Conservation (phyloP, 179 eudicot genomes). For the Dionaea muscipula region DNA sequence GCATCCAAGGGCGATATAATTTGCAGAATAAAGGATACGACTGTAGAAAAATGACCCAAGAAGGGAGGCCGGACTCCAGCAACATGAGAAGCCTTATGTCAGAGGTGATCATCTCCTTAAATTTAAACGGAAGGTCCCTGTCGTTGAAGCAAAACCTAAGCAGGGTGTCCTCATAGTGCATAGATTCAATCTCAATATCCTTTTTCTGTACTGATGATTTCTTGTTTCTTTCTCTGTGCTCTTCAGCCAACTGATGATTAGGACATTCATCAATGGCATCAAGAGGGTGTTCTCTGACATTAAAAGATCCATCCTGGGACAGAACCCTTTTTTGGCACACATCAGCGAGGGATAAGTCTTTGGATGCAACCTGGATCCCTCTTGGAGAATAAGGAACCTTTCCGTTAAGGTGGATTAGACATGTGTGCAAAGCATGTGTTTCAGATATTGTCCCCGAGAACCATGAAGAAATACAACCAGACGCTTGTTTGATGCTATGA, state of each 20-base stretch:
- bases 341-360: conserved; percentile 13
- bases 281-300: conserved; percentile 18
- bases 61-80: conserved; percentile 83
- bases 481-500: conserved; percentile 72
- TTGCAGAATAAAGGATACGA: conserved; percentile 84
- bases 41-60: conserved; percentile 91
- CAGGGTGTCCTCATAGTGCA: conserved; percentile 51
- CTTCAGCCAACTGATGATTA: conserved; percentile 10
- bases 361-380: conserved; percentile 16
- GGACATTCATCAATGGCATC: conserved; percentile 10
- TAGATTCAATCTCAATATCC: conserved; percentile 23
- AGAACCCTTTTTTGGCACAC: conserved; percentile 5
- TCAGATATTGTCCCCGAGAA: conserved; percentile 59
- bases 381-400: conserved; percentile 27
- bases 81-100: conserved; percentile 63
- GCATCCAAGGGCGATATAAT: conserved; percentile 92
- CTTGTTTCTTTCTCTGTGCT: conserved; percentile 8
- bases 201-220: conserved; percentile 7
- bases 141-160: conserved; percentile 61
- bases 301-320: conserved; percentile 14
- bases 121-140: conserved; percentile 64
- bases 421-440: conserved; percentile 29
- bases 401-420: conserved; percentile 18
- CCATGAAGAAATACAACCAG: conserved; percentile 51
- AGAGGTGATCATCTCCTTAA: conserved; percentile 51